Conservation (phyloP, 176 grass and related monocot species). For the Rhipidocladum racemiflorum region DNA sequence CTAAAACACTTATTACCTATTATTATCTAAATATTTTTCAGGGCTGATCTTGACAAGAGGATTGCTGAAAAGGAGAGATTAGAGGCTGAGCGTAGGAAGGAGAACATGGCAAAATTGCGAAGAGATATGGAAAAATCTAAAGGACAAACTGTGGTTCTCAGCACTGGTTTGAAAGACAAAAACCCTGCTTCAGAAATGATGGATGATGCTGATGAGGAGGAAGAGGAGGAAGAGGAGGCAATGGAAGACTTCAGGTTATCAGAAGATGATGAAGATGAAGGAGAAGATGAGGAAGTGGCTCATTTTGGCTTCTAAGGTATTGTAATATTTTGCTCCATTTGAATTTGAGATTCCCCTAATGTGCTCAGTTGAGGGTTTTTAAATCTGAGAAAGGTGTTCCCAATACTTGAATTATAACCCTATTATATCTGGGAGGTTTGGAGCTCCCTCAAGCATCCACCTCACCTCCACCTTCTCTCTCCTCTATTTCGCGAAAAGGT, state of each 20-base stretch:
- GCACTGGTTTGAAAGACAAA: constrained; percentile 81
- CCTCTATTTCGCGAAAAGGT: too few relatives aligned
- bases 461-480: too few relatives aligned
- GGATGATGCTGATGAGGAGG: constrained; percentile 59
- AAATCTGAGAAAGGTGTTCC: background rate
- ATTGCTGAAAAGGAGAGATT: constrained; percentile 75
- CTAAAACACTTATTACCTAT: background rate
- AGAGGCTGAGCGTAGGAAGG: constrained; percentile 62
- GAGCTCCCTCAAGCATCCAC: too few relatives aligned
- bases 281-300: constrained; percentile 74
- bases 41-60: constrained; percentile 95
- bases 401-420: background rate
- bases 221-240: constrained; percentile 70
- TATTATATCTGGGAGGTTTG: too few relatives aligned
- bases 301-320: constrained; percentile 70
- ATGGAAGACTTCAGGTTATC: constrained; percentile 53
- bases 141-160: constrained; percentile 83
- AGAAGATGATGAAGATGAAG: constrained; percentile 68
- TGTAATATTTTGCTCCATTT: background rate
- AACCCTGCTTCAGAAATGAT: constrained; percentile 40
- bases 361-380: background rate
- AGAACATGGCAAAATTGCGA: constrained; percentile 74
- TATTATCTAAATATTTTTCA: constrained; percentile 26
- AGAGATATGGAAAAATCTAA: constrained; percentile 92
- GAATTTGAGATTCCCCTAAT: background rate